Evolutionary conservation across 2,329 filamentous ascomycete genomes (phyloP), one percentile per base, ranked within the genome.

Genomic region (Aspergillus sp.): DNA sequence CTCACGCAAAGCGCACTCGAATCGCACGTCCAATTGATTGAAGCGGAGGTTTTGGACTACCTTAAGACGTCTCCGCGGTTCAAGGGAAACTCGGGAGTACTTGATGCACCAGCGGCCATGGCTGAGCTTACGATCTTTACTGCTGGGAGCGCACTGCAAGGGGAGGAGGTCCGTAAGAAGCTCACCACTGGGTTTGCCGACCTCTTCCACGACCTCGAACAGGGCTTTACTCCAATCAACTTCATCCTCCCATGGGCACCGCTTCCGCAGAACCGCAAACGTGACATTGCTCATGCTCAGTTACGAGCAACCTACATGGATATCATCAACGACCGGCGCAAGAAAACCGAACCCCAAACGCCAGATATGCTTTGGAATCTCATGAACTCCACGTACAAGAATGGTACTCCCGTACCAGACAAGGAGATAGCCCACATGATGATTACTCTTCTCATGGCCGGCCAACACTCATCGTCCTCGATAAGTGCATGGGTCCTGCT

Each of bases 391-490:
- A 81, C 76, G 11, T 93, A 93, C 83, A 92, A 92, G 76, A 81
- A 90, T 64, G 89, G 90, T 47, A 81, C 78, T 11, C 75, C 80
- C 0, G 76, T 93, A 1, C 86, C 89, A 0, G 89, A 93, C 70
- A 82, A 86, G 64, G 89, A 93, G 69, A 85, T 93, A 51, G 89
- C 89, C 0, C 87, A 91, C 74, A 90, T 93, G 81, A 92, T 93
- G 90, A 93, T 93, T 68, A 89, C 89, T 0, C 81, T 93, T 15
- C 82, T 93, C 51, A 93, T 95, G 89, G 90, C 87, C 11, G 90
- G 90, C 50, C 90, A 95, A 69, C 90, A 93, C 76, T 89, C 88
- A 1, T 92, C 89, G 0, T 88, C 89, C 5, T 87, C 89, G 0
- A 89, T 88, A n/a, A 86, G 86, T 64, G 82, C 87, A 8, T 93